These are phyloP conservation scores for Hymenoscyphus scutula DNA, from an alignment of 2,329 filamentous ascomycete species.

Conservation along the genomic window DNA sequence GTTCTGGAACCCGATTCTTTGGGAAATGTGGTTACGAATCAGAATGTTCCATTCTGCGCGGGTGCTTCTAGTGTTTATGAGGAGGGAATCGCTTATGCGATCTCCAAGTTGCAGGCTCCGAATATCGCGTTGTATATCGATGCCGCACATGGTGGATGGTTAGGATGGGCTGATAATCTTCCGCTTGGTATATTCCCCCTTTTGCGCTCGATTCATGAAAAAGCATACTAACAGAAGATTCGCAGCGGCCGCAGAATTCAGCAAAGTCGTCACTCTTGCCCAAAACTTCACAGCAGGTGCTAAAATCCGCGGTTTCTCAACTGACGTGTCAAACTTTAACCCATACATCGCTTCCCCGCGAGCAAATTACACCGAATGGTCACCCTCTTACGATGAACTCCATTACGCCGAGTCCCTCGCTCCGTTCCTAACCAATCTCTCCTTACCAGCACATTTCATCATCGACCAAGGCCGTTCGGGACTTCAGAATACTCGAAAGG, in stretches of 20 bases:
- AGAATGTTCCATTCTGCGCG: background rate
- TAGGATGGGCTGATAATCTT: slow-evolving; percentile 43
- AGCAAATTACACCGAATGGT: slow-evolving; percentile 43
- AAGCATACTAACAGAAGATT: background rate
- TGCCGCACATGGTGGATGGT: slow-evolving; percentile 45
- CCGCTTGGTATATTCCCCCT: slow-evolving; percentile 35
- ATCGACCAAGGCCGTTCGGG: slow-evolving; percentile 45
- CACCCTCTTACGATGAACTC: slow-evolving; percentile 42
- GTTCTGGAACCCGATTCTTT: slow-evolving; percentile 45
- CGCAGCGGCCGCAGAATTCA: slow-evolving; percentile 41
- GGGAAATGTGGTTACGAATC: background rate
- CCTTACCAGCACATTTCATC: slow-evolving; percentile 45
- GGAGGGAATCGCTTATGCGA: slow-evolving; percentile 44
- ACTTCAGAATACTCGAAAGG: slow-evolving; percentile 37
- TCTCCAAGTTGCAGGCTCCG: slow-evolving; percentile 39
- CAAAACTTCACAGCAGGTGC: slow-evolving; percentile 19
- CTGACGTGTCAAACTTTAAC: slow-evolving; percentile 47
- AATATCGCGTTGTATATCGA: slow-evolving; percentile 44
- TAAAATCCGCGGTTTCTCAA: slow-evolving; percentile 42
- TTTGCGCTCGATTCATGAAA: too few relatives aligned
- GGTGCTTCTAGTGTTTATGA: background rate
- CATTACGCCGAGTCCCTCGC: slow-evolving; percentile 42
- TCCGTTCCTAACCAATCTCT: slow-evolving; percentile 39
- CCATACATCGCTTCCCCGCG: slow-evolving; percentile 40
- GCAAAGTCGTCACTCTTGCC: slow-evolving; percentile 40